A percentile compares a stretch with the other conserved stretches of the same genome.
phyloP scores from a whole-genome alignment of 2,329 filamentous ascomycete species.

The Fonsecaea nubica region DNA sequence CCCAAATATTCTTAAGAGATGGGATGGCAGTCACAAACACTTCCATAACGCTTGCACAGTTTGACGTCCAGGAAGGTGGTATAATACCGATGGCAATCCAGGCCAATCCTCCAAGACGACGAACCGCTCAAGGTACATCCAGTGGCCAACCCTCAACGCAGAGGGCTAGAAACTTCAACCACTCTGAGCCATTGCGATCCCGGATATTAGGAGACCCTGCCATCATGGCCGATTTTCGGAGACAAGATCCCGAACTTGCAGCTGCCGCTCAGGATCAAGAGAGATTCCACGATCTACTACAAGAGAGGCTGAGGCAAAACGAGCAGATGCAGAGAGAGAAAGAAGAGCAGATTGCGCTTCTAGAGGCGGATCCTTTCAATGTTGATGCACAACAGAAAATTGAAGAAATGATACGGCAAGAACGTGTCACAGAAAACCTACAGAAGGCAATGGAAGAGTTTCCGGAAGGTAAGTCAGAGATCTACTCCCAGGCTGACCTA shows the following conservation, averaged over 20 bases:
- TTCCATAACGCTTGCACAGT: constrained; percentile 78
- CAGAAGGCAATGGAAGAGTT: constrained; percentile 98
- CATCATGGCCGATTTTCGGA: constrained; percentile 72
- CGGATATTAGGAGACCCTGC: constrained; percentile 80
- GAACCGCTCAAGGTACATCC: constrained; percentile 23
- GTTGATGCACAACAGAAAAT: constrained; percentile 89
- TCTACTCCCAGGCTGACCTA: not conserved
- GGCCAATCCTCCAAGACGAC: constrained; percentile 36
- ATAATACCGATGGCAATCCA: constrained; percentile 86
- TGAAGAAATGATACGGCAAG: constrained; percentile 95
- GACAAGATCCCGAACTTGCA: constrained; percentile 77
- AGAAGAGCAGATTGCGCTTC: constrained; percentile 78
- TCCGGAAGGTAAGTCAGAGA: constrained; percentile 75
- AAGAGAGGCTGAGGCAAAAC: constrained; percentile 72
- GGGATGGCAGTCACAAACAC: constrained; percentile 80
- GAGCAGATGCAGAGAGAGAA: constrained; percentile 76
- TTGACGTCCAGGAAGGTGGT: constrained; percentile 83
- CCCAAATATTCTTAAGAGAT: constrained; percentile 90
- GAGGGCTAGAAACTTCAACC: constrained; percentile 50
- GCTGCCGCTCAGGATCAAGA: constrained; percentile 75
- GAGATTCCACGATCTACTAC: constrained; percentile 76
- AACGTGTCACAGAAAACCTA: constrained; percentile 91
- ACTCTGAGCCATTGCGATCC: constrained; percentile 82
- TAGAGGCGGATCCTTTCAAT: constrained; percentile 96
- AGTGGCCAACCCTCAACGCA: constrained; percentile 36